phyloP scores from a whole-genome alignment of 2,329 filamentous ascomycete genomes.

The Meredithiella fracta region DNA sequence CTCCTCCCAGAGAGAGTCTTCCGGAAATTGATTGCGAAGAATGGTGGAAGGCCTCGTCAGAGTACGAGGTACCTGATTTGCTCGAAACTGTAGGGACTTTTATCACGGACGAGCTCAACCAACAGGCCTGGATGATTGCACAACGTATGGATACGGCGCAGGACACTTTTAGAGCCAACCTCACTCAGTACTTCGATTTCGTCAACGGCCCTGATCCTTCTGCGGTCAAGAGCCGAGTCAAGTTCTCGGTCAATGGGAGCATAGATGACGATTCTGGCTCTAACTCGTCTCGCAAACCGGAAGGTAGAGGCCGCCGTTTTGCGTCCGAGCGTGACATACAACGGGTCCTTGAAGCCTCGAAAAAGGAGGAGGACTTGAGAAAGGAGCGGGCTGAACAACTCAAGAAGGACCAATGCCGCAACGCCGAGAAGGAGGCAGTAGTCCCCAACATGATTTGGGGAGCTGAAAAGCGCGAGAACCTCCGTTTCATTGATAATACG shows the following conservation, averaged over 20 bases:
- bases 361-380: constrained; percentile 52
- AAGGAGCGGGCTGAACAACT: constrained; percentile 48
- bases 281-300: constrained; percentile 33
- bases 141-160: background rate
- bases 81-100: background rate
- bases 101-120: background rate
- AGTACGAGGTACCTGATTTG: constrained; percentile 29
- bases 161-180: constrained; percentile 1
- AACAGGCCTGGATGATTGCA: background rate
- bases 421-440: constrained; percentile 53
- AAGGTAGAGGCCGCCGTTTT: constrained; percentile 36
- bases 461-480: constrained; percentile 39
- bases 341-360: constrained; percentile 53
- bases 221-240: constrained; percentile 38
- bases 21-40: constrained; percentile 26
- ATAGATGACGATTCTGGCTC: constrained; percentile 19
- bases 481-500: constrained; percentile 47
- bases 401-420: constrained; percentile 53
- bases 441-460: constrained; percentile 56
- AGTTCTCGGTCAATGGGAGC: constrained; percentile 27
- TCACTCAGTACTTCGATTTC: constrained; percentile 34
- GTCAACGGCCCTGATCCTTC: constrained; percentile 38
- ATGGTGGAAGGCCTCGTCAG: constrained; percentile 8
- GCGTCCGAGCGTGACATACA: constrained; percentile 60
- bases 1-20: constrained; percentile 38